Conservation (phyloP, 2,329 filamentous ascomycete genomes). For the Tolypocladium tundrense region DNA sequence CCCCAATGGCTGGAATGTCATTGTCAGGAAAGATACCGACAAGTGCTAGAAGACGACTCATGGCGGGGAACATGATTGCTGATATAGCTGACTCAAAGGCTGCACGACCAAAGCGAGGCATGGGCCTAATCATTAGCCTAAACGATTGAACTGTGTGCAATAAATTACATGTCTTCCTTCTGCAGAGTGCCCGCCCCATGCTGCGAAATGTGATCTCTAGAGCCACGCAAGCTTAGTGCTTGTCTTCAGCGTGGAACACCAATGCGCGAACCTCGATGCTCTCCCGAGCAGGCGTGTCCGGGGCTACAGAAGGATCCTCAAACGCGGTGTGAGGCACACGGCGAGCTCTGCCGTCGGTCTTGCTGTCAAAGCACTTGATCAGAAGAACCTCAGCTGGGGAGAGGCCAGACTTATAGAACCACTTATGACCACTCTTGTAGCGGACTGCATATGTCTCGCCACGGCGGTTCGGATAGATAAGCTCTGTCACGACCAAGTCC, state of each 20-base stretch:
- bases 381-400: slow-evolving; percentile 43
- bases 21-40: too few relatives aligned
- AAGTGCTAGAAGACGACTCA: too few relatives aligned
- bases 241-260: slow-evolving; percentile 27
- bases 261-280: slow-evolving; percentile 47
- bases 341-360: slow-evolving; percentile 41
- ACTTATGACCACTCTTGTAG: slow-evolving; percentile 31
- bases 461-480: slow-evolving; percentile 39
- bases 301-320: slow-evolving; percentile 27
- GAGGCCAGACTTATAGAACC: slow-evolving; percentile 43
- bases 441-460: slow-evolving; percentile 39
- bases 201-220: too few relatives aligned
- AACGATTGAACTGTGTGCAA: too few relatives aligned
- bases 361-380: slow-evolving; percentile 53
- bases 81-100: too few relatives aligned
- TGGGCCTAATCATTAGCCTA: too few relatives aligned
- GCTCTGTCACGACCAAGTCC: slow-evolving; percentile 35
- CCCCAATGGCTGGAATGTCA: too few relatives aligned
- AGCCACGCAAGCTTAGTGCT: not conserved
- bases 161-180: too few relatives aligned
- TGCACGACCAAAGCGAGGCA: too few relatives aligned
- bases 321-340: slow-evolving; percentile 48
- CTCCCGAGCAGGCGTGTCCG: slow-evolving; percentile 39
- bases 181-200: too few relatives aligned
- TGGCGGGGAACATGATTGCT: too few relatives aligned